phyloP scores from a whole-genome alignment of 768 basidiomycete genomes.

The Serendipita sp. region DNA sequence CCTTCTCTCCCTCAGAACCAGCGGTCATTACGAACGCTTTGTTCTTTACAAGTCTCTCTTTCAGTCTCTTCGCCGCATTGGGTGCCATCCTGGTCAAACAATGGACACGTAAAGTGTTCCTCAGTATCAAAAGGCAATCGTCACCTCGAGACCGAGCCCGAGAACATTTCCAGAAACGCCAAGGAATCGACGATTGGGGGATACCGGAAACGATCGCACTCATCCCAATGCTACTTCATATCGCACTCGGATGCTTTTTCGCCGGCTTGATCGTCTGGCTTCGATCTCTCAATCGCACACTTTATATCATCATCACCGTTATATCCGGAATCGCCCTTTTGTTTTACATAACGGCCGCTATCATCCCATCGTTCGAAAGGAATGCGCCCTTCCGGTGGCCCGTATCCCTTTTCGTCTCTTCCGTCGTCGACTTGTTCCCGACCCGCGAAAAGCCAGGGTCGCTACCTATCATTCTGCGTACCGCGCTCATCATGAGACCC shows the following conservation, averaged over 20 bases:
- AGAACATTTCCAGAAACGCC: neutral
- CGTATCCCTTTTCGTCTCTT: neutral
- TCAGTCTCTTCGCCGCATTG: conserved; percentile 4
- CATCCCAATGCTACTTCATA: neutral
- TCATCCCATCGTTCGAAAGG: neutral
- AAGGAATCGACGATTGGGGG: neutral
- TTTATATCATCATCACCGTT: neutral
- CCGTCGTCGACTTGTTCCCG: neutral
- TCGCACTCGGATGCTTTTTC: neutral
- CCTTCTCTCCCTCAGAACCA: neutral
- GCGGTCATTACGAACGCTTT: neutral
- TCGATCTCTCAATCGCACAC: neutral
- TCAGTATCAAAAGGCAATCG: neutral
- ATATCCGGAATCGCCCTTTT: neutral
- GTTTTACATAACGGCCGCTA: neutral
- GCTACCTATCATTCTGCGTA: neutral
- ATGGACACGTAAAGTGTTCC: neutral
- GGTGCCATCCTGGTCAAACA: conserved; percentile 4
- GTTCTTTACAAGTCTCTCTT: neutral
- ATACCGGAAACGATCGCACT: neutral
- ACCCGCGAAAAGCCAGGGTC: neutral
- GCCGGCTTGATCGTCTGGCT: neutral
- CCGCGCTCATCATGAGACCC: neutral
- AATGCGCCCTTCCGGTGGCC: neutral
- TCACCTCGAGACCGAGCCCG: too few relatives aligned